Conservation (phyloP, 2,329 filamentous ascomycete genomes). For the Fusarium sp. region DNA sequence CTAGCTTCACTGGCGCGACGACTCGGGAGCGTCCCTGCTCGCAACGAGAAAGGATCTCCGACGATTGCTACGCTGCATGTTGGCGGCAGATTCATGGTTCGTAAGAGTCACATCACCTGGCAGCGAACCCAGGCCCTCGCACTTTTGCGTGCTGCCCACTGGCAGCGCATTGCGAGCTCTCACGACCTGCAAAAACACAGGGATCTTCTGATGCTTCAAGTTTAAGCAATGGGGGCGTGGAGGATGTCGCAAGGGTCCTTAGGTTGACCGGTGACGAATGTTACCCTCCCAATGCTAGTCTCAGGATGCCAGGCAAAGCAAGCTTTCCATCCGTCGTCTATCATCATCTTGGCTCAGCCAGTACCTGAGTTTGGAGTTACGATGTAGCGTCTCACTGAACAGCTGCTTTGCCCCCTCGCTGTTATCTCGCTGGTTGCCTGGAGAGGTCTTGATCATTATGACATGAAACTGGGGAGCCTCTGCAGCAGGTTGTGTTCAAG, state of each 20-base stretch:
- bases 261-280: conserved; percentile 7
- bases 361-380: background rate
- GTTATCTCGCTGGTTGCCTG: background rate
- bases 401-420: background rate
- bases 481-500: background rate
- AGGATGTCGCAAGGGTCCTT: conserved; percentile 11
- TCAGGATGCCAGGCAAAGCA: conserved; percentile 24
- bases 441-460: background rate
- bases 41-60: conserved; percentile 12
- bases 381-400: background rate
- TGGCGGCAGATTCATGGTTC: background rate
- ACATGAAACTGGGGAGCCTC: background rate
- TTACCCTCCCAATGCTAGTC: conserved; percentile 10
- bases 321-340: background rate
- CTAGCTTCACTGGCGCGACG: conserved; percentile 22
- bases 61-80: conserved; percentile 2
- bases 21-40: conserved; percentile 8
- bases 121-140: conserved; percentile 1
- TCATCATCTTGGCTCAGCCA: background rate
- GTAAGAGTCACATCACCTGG: conserved; percentile 22
- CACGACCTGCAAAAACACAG: background rate
- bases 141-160: background rate
- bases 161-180: background rate
- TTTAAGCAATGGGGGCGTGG: conserved; percentile 1
- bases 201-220: background rate